Conservation (phyloP, 2,329 filamentous ascomycete species). For the Aspergillus sergii region DNA sequence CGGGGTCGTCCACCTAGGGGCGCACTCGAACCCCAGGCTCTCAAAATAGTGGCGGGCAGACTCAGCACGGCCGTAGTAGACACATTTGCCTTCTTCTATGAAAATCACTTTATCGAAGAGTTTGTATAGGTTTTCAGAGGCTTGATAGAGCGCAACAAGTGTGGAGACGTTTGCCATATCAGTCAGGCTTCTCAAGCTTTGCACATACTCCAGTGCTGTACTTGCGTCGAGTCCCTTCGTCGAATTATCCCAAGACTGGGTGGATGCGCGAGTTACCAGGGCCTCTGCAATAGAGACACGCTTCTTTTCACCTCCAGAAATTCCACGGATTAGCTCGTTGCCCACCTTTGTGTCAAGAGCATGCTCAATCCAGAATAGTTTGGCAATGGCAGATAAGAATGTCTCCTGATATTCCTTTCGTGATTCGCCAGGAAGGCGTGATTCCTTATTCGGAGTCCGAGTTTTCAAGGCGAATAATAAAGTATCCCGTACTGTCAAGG, state of each 20-base stretch:
- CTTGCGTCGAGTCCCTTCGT: slow-evolving; percentile 70
- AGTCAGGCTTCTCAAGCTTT: slow-evolving; percentile 76
- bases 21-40: slow-evolving; percentile 71
- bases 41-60: slow-evolving; percentile 77
- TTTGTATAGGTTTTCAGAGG: slow-evolving; percentile 77
- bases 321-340: slow-evolving; percentile 76
- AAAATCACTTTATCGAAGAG: slow-evolving; percentile 84
- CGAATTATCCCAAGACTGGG: slow-evolving; percentile 76
- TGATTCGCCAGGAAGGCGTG: slow-evolving; percentile 69
- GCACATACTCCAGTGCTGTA: slow-evolving; percentile 67
- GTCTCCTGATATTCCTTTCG: slow-evolving; percentile 75
- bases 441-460: slow-evolving; percentile 73
- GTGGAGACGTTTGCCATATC: slow-evolving; percentile 83
- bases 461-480: slow-evolving; percentile 82
- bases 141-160: slow-evolving; percentile 84
- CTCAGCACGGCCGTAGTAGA: slow-evolving; percentile 71
- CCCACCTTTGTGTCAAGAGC: slow-evolving; percentile 84
- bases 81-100: slow-evolving; percentile 73
- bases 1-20: slow-evolving; percentile 76
- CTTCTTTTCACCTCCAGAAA: slow-evolving; percentile 78
- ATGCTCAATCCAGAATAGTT: slow-evolving; percentile 94
- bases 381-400: slow-evolving; percentile 73
- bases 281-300: slow-evolving; percentile 82
- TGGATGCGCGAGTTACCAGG: slow-evolving; percentile 72
- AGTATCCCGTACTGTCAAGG: slow-evolving; percentile 84